Conservation (phyloP, 805 yeast genomes). For the Candida caryicola region DNA sequence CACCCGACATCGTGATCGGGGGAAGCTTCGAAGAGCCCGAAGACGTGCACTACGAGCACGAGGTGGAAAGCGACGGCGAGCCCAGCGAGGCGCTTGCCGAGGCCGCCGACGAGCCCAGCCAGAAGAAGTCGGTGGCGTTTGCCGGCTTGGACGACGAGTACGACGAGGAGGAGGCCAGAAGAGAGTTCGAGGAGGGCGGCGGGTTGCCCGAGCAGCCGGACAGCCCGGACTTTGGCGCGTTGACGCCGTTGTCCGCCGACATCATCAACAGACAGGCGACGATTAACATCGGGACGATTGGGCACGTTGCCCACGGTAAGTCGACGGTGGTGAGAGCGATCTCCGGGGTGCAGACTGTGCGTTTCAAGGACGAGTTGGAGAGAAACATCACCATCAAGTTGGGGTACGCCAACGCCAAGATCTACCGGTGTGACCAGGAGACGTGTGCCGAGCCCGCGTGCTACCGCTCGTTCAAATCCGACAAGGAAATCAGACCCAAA, state of each 20-base stretch:
- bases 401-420: constrained; percentile 98
- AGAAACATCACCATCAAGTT: constrained; percentile 97
- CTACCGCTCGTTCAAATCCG: constrained; percentile 91
- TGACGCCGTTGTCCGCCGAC: constrained; percentile 90
- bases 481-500: constrained; percentile 90
- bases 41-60: constrained; percentile 52
- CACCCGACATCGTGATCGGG: constrained; percentile 80
- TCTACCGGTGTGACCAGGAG: constrained; percentile 85
- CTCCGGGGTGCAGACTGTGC: constrained; percentile 97
- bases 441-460: constrained; percentile 91
- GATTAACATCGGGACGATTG: constrained; percentile 95
- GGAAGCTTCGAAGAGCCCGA: constrained; percentile 40
- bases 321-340: constrained; percentile 93
- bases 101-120: constrained; percentile 33
- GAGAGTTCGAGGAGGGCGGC: constrained; percentile 96
- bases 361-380: constrained; percentile 98
- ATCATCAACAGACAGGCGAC: constrained; percentile 99
- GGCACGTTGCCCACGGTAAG: constrained; percentile 95
- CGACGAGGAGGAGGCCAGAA: constrained; percentile 71
- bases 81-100: constrained; percentile 40
- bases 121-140: constrained; percentile 78
- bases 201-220: constrained; percentile 97
- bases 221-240: constrained; percentile 73
- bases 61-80: constrained; percentile 45
- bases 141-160: constrained; percentile 67